These are phyloP conservation scores for Candida namnaoensis DNA, from an alignment of 805 yeast species.

Conservation along the genomic window DNA sequence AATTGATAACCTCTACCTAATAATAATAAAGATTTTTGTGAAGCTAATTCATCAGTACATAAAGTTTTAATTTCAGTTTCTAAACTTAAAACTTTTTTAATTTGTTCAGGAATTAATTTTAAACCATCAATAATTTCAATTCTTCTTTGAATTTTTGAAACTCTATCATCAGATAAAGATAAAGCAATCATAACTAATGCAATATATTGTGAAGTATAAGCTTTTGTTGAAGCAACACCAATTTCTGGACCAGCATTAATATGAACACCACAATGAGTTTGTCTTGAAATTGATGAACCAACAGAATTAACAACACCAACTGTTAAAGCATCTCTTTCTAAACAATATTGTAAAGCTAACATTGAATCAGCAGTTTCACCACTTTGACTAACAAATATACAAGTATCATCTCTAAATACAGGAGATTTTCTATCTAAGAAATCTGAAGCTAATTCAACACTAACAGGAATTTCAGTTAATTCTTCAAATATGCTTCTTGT, in stretches of 20 bases:
- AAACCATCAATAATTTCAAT: constrained; percentile 81
- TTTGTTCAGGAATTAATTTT: constrained; percentile 77
- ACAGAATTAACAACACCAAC: constrained; percentile 97
- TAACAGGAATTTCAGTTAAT: constrained; percentile 87
- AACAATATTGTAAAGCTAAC: constrained; percentile 89
- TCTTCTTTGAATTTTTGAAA: constrained; percentile 71
- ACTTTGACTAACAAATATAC: constrained; percentile 95
- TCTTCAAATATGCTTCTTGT: constrained; percentile 96
- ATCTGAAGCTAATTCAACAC: constrained; percentile 90
- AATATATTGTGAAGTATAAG: constrained; percentile 96
- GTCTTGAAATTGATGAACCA: constrained; percentile 94
- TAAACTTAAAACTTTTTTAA: constrained; percentile 63
- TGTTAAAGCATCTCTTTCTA: constrained; percentile 94
- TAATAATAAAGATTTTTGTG: constrained; percentile 79
- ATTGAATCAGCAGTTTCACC: constrained; percentile 99
- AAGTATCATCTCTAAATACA: constrained; percentile 97
- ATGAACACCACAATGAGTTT: constrained; percentile 98
- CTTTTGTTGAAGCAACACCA: constrained; percentile 98
- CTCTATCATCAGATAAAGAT: constrained; percentile 86
- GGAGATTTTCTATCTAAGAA: constrained; percentile 92
- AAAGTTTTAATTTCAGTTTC: constrained; percentile 67
- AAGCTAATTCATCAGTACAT: constrained; percentile 64
- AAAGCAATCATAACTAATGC: constrained; percentile 96
- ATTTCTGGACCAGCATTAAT: constrained; percentile 99
- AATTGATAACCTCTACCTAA: constrained; percentile 97